A percentile compares a stretch with the other conserved stretches of the same genome.
Evolutionary conservation across 1,284 basidiomycete genomes (phyloP).

Genomic region (Ceratobasidium theobromae): DNA sequence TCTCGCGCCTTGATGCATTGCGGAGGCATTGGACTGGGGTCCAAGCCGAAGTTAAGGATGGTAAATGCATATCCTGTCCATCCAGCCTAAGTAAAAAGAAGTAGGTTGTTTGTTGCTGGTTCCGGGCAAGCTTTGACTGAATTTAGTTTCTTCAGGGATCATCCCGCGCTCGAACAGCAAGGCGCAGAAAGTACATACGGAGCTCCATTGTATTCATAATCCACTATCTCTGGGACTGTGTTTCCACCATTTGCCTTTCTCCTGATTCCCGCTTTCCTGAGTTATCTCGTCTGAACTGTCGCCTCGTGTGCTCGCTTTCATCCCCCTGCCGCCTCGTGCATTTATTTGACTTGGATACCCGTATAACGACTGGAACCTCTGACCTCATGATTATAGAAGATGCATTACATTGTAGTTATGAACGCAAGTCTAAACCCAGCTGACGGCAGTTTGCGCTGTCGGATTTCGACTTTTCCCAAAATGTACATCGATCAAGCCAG

Average conservation of each 20-base stretch:
- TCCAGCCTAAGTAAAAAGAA: slow-evolving; percentile 24
- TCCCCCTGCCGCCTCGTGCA: background rate
- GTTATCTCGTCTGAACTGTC: background rate
- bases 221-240: background rate
- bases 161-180: slow-evolving; percentile 9
- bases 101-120: background rate
- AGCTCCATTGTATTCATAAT: slow-evolving; percentile 13
- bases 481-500: no score
- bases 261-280: background rate
- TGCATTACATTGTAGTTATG: no score
- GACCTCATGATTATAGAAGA: background rate
- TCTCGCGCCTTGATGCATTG: slow-evolving; percentile 25
- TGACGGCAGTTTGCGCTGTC: no score
- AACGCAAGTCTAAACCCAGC: no score
- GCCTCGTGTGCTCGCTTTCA: background rate
- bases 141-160: slow-evolving; percentile 19
- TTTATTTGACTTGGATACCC: slow-evolving; percentile 16
- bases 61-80: slow-evolving; percentile 26
- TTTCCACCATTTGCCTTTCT: background rate
- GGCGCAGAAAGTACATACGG: slow-evolving; percentile 17
- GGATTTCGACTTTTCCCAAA: no score
- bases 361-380: background rate
- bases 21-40: slow-evolving; percentile 28
- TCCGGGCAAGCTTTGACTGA: background rate
- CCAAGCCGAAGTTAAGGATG: slow-evolving; percentile 22